Evolutionary conservation across 2,329 filamentous ascomycete genomes (phyloP), one percentile per base, ranked within the genome.

Genomic region (Talaromyces sp.): DNA sequence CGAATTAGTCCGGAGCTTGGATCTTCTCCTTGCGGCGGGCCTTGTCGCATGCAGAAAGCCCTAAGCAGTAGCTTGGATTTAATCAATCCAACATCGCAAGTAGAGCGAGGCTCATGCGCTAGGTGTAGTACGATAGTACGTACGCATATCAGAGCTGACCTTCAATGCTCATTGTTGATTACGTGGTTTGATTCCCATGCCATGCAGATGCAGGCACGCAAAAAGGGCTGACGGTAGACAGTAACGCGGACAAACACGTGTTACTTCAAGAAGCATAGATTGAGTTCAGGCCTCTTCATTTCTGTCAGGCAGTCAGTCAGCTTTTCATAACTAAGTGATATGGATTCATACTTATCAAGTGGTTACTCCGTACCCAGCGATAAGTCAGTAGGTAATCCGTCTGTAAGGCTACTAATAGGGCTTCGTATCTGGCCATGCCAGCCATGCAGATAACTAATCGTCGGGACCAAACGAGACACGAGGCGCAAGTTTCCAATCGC

Each of bases 121-220:
- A 31, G n/a, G 25, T 38, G 29, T 13, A 59, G 7, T 29, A 29
- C 31, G 10, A n/a, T 25, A 25, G 29, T 58, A 58, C 27, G 31
- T 38, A 27, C 5, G 6, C 3, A 29, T n/a, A 17, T 17, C 54
- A 15, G 31, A 59, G 36, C 34, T 59, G 22, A 4, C 15, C 8
- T 6, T 40, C 15, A 10, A 59, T 8, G 8, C 11, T 13, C 5
- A 25, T 22, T 27, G 22, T 29, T 1, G 56, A 45, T 29, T 45
- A 59, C 56, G 56, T 59, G 56, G 22, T 59, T 43, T 59, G 56
- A 43, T 27, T 45, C 38, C 22, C 22, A 56, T 31, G 56, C 36
- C 25, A 45, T 59, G 56, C 56, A 59, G 56, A 59, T 45, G 56
- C 56, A 59, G 56, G 56, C 56, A 59, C 38, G 34, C 36, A 22